These are phyloP conservation scores for Pythium folliculosum DNA, from an alignment of 352 stramenopile species.

Conservation along the genomic window DNA sequence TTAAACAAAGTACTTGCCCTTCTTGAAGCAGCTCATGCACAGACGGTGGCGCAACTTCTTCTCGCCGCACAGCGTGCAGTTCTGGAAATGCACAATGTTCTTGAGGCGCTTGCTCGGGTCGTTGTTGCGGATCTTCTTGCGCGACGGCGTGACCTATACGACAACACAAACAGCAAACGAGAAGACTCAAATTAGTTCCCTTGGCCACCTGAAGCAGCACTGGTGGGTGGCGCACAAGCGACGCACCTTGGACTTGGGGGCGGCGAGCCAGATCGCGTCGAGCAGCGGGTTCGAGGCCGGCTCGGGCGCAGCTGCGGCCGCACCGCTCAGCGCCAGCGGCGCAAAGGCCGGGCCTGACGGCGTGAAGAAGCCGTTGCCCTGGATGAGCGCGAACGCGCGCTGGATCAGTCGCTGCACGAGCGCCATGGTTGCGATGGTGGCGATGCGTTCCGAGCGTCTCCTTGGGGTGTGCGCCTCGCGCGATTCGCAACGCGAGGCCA, in stretches of 20 bases:
- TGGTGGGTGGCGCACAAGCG: no score
- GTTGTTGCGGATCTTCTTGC: constrained; percentile 90
- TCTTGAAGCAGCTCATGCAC: constrained; percentile 92
- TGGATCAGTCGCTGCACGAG: constrained; percentile 73
- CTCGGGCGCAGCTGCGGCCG: constrained; percentile 28
- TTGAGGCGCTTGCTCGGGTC: constrained; percentile 84
- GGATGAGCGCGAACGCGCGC: constrained; percentile 59
- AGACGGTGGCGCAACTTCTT: constrained; percentile 89
- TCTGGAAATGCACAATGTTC: constrained; percentile 91
- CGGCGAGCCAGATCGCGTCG: constrained; percentile 79
- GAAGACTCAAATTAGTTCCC: neutral
- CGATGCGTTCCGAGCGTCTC: constrained; percentile 5
- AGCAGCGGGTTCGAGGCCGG: constrained; percentile 56
- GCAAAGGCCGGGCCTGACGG: constrained; percentile 35
- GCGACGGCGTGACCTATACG: constrained; percentile 75
- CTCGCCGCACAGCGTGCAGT: constrained; percentile 77
- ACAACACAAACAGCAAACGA: neutral
- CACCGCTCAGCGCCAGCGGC: constrained; percentile 38
- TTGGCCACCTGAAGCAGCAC: neutral
- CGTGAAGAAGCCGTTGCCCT: constrained; percentile 51
- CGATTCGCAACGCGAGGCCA: constrained; percentile 18
- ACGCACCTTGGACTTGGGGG: constrained; percentile 87
- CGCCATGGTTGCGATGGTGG: constrained; percentile 38
- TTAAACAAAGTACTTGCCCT: constrained; percentile 91
- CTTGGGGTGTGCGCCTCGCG: constrained; percentile 2